Base-by-base conservation (phyloP, 164 flowering plant species). In the Tinospora cordifolia region DNA sequence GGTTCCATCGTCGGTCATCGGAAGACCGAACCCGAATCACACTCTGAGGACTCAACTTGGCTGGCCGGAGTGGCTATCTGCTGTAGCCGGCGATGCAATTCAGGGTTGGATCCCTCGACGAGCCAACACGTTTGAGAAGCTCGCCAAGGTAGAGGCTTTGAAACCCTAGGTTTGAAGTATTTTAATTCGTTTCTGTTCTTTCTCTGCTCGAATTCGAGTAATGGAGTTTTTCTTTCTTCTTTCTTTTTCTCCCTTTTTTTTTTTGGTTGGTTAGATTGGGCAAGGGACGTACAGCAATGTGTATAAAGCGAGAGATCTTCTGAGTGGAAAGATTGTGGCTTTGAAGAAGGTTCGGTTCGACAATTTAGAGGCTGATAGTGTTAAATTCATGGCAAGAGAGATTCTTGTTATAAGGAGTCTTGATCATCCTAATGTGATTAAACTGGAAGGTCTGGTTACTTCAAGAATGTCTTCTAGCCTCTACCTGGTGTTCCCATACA, bases 211-310 rank as follows among this genome's bases (percentile, higher is more conserved):
- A 51, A 22, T 17, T 14, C 4, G 36, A 13, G 54, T 47, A 19
- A 47, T 8, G 3, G 54, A 47, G 54, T 47, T 47, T 8, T 47
- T 54, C 24, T 19, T 3, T 19, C n/a, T 9, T 17, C 6, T n/a
- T 19, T 54, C 6, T 54, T 54, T 17, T 54, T 21, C 3, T 30
- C 2, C 4, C 4, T 30, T 30, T 30, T 30, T 30, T 30, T 59
- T 25, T 46, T 62, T 62, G 25, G n/a, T 54, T 54, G 60, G n/a
- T 72, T 71, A 83, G 90, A 86, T 89, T 79, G 94, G 94, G 77
- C 90, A 87, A 76, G 95, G 95, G 63, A 89, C 95, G 3, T 87
- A 89, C 71, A 89, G 95, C 81, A 89, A 89, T 81, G 95, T 89
- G 68, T 89, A 89, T 70, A 89, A 86, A 78, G 95, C 95, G 0